Base-by-base conservation (phyloP, 140 eudicot genomes). In the Stevia rebaudiana region DNA sequence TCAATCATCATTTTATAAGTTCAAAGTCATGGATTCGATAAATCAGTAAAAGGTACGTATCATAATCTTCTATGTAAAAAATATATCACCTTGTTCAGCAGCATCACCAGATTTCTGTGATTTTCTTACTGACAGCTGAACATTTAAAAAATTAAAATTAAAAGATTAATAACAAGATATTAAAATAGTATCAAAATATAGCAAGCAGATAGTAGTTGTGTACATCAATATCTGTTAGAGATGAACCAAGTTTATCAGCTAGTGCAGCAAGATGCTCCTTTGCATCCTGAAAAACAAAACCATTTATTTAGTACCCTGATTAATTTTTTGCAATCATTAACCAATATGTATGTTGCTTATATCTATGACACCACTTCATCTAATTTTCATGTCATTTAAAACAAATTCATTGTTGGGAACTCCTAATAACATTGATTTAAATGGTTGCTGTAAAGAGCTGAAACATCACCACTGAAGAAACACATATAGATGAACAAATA, bases 241-340 rank as follows among this genome's bases (percentile, higher is more conserved):
- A 87, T 40, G 98, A 67, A 63, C 96, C 98, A 71, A 91, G 95
- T 72, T 91, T 81, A 80, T 87, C 95, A 31, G 84, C 95, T 67
- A 91, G 58, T 50, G 98, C 98, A 63, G 77, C 87, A 73, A 91
- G 94, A 81, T 91, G 98, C 77, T 88, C 98, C 82, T 91, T 91
- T 63, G 96, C 98, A 71, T 91, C 98, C 98, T 91, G 82, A 52
- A 58, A 73, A 77, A 58, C 70, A 71, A 36, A 72, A 72, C 25
- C 28, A 61, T 19, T 51, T 42, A 18, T 78, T 73, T 81, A 81
- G 77, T 50, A 61, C 47, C 58, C 49, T 1, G 0, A 35, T 33
- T 15, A 17, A 9, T 9, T 18, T 18, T 57, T 33, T 35, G 44
- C 46, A 16, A 57, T 31, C 11, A 52, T 22, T 52, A 4, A 52